Evolutionary conservation across 2,329 filamentous ascomycete genomes (phyloP).

Genomic region (Fonsecaea erecta): DNA sequence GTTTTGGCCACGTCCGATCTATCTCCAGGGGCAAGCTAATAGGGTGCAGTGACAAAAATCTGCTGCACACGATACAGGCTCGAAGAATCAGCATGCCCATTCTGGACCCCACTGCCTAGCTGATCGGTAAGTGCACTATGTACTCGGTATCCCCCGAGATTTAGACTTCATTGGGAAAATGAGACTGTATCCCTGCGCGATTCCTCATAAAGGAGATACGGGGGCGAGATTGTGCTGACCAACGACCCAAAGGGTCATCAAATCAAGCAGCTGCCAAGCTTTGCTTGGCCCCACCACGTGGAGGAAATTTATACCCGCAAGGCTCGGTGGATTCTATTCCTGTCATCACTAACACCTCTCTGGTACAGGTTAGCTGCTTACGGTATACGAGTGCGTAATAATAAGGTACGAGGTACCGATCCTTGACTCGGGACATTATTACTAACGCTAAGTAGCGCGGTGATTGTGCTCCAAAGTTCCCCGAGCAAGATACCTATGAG

Average conservation of each 20-base stretch:
- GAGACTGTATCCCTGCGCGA: no score
- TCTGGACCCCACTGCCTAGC: no score
- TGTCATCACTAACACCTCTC: not conserved
- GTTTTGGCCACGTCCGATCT: no score
- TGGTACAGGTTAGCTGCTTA: not conserved
- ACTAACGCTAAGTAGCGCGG: not conserved
- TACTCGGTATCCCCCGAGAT: no score
- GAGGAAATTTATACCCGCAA: not conserved
- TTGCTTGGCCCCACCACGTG: not conserved
- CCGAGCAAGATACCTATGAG: not conserved
- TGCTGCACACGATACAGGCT: no score
- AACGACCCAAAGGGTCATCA: not conserved
- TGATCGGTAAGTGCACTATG: no score
- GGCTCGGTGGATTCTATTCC: slow-evolving; percentile 1
- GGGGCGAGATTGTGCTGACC: not conserved
- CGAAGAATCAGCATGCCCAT: no score
- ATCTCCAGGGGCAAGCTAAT: no score
- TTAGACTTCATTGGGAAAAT: no score
- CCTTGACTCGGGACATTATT: not conserved
- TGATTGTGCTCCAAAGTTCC: not conserved
- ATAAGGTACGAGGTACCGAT: not conserved
- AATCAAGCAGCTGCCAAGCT: slow-evolving; percentile 1
- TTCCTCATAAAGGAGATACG: not conserved
- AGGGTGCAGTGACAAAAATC: no score
- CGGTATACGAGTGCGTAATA: no score